Percentiles rank a stretch among this genome's conserved stretches.
Conservation (phyloP, 805 yeast genomes). For the Saturnispora silvae region DNA sequence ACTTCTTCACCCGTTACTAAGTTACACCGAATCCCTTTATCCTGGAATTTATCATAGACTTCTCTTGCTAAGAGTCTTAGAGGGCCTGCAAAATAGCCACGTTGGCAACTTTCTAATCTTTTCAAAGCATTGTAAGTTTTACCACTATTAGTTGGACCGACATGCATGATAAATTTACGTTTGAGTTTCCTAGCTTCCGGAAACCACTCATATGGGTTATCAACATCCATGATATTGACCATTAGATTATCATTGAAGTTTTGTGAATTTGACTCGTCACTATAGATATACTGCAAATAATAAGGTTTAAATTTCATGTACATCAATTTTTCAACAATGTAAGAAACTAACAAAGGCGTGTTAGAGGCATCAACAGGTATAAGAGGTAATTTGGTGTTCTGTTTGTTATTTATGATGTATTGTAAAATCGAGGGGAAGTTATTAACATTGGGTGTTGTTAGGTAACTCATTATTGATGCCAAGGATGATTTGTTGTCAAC, state of each 20-base stretch:
- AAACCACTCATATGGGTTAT: slow-evolving; percentile 67
- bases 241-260: slow-evolving; percentile 27
- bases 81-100: slow-evolving; percentile 94
- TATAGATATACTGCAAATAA: slow-evolving; percentile 19
- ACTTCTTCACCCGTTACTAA: slow-evolving; percentile 94
- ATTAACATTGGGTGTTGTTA: slow-evolving; percentile 12
- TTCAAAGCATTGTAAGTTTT: slow-evolving; percentile 80
- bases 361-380: not conserved
- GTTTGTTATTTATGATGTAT: slow-evolving; percentile 5
- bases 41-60: slow-evolving; percentile 70
- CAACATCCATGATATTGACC: slow-evolving; percentile 32
- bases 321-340: slow-evolving; percentile 20
- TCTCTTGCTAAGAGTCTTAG: slow-evolving; percentile 84
- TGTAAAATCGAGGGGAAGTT: slow-evolving; percentile 2
- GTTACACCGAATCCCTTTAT: slow-evolving; percentile 62
- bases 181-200: slow-evolving; percentile 76
- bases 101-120: slow-evolving; percentile 48
- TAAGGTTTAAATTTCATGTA: slow-evolving; percentile 24
- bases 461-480: slow-evolving; percentile 1
- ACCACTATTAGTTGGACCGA: slow-evolving; percentile 97
- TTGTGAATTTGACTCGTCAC: slow-evolving; percentile 23
- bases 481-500: not conserved
- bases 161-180: slow-evolving; percentile 79
- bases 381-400: not conserved
- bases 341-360: slow-evolving; percentile 14